These are phyloP conservation scores for Pichia gijzeniarum DNA, from an alignment of 805 yeast genomes.

Conservation along the genomic window DNA sequence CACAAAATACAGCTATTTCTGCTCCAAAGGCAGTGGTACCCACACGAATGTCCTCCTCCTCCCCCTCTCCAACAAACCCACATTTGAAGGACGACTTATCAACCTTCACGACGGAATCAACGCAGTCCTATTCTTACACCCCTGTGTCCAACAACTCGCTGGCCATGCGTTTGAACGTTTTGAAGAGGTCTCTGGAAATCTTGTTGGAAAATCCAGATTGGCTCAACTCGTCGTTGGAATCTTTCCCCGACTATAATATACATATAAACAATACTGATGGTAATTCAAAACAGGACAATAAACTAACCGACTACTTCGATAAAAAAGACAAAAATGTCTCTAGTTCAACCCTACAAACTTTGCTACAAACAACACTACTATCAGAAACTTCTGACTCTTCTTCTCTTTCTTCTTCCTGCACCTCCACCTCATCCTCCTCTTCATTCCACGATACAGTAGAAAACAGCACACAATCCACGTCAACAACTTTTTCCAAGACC, in stretches of 20 bases:
- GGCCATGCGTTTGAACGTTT: conserved; percentile 65
- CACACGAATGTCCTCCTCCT: not conserved
- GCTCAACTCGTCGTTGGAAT: conserved; percentile 22
- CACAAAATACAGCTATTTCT: not conserved
- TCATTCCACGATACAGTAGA: not conserved
- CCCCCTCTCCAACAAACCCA: not conserved
- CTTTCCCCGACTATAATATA: conserved; percentile 8
- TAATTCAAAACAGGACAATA: not conserved
- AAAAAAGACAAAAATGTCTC: conserved; percentile 37
- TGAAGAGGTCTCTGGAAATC: conserved; percentile 71
- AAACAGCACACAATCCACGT: not conserved
- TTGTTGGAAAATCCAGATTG: conserved; percentile 55
- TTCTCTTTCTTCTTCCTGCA: no score
- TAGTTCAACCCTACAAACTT: conserved; percentile 41
- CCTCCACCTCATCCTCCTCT: not conserved
- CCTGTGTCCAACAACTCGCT: conserved; percentile 75
- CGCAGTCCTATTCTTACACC: conserved; percentile 82
- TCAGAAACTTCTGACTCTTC: not conserved
- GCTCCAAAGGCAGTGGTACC: not conserved
- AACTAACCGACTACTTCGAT: conserved; percentile 18
- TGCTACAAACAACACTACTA: conserved; percentile 29
- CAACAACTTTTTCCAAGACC: conserved; percentile 1
- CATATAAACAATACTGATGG: not conserved
- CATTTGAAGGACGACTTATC: conserved; percentile 19
- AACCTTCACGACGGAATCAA: conserved; percentile 68